phyloP scores from a whole-genome alignment of 306 rosid species.

The Dryas octopetala region DNA sequence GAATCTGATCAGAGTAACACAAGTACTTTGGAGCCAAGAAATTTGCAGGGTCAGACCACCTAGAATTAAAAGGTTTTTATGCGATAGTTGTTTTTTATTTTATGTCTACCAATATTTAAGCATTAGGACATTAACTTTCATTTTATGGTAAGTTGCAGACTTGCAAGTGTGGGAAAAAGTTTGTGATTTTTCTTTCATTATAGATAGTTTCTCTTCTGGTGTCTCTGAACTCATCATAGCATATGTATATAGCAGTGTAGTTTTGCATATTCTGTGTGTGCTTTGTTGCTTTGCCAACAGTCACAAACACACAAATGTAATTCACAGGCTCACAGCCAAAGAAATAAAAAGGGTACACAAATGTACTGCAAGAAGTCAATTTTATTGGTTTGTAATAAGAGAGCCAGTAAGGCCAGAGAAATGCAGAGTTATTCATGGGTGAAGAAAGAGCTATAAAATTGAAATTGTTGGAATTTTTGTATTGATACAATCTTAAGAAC shows the following conservation, averaged over 20 bases:
- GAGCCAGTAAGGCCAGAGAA: too few relatives aligned
- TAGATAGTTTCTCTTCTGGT: not conserved
- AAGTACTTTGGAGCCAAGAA: not conserved
- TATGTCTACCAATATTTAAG: too few relatives aligned
- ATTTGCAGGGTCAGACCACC: slow-evolving; percentile 1
- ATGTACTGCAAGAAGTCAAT: not conserved
- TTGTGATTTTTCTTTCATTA: not conserved
- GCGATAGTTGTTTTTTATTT: not conserved
- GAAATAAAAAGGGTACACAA: not conserved
- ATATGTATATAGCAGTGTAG: not conserved
- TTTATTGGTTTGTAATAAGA: slow-evolving; percentile 1
- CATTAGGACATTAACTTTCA: not conserved
- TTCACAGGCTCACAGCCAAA: not conserved
- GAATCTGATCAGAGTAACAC: slow-evolving; percentile 27
- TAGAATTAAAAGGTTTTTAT: not conserved
- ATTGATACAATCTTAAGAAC: not conserved
- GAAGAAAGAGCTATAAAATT: not conserved
- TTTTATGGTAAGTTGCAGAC: not conserved
- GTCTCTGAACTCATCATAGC: not conserved
- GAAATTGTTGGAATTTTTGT: slow-evolving; percentile 1
- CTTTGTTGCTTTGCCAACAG: not conserved
- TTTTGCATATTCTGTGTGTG: not conserved
- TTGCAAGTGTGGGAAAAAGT: not conserved
- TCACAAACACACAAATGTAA: not conserved
- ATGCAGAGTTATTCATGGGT: too few relatives aligned